phyloP scores from a whole-genome alignment of 2,329 filamentous ascomycete species.

The Ophiosphaerella herpotricha region DNA sequence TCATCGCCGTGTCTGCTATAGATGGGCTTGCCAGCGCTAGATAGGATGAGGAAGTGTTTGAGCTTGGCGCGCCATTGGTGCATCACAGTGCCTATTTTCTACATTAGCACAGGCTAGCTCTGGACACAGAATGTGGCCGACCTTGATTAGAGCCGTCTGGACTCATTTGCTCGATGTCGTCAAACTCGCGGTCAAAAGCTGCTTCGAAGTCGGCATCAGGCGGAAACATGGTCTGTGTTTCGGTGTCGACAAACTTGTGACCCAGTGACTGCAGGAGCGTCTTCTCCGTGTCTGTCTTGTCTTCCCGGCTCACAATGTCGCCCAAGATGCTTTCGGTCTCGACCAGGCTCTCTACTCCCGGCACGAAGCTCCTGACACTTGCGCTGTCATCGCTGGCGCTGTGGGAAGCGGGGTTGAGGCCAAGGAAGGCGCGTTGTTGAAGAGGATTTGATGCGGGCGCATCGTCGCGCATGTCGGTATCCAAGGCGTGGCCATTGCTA shows the following conservation, averaged over 20 bases:
- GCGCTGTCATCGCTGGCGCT: conserved; percentile 64
- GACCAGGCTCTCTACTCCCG: conserved; percentile 64
- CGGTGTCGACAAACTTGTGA: conserved; percentile 57
- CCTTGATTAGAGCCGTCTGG: conserved; percentile 62
- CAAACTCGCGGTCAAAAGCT: conserved; percentile 78
- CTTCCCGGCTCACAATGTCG: conserved; percentile 67
- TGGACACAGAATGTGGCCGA: conserved; percentile 50
- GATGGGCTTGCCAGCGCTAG: conserved; percentile 94
- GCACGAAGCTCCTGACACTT: conserved; percentile 69
- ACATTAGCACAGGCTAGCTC: conserved; percentile 32
- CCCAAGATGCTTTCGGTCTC: conserved; percentile 83
- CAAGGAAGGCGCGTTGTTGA: conserved; percentile 45
- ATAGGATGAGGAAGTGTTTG: conserved; percentile 97
- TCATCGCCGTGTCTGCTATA: conserved; percentile 95
- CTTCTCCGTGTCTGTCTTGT: conserved; percentile 65
- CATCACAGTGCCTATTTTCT: conserved; percentile 56
- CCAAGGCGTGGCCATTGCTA: conserved; percentile 75
- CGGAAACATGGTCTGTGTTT: conserved; percentile 60
- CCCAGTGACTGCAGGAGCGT: conserved; percentile 71
- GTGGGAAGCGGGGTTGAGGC: conserved; percentile 47
- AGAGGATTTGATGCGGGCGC: conserved; percentile 39
- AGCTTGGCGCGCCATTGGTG: conserved; percentile 85
- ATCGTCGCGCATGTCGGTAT: conserved; percentile 53
- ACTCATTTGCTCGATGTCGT: conserved; percentile 67
- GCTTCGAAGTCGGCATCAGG: conserved; percentile 58